phyloP scores from a whole-genome alignment of 1,139 yeast species.

The Yamadazyma epiphylla region DNA sequence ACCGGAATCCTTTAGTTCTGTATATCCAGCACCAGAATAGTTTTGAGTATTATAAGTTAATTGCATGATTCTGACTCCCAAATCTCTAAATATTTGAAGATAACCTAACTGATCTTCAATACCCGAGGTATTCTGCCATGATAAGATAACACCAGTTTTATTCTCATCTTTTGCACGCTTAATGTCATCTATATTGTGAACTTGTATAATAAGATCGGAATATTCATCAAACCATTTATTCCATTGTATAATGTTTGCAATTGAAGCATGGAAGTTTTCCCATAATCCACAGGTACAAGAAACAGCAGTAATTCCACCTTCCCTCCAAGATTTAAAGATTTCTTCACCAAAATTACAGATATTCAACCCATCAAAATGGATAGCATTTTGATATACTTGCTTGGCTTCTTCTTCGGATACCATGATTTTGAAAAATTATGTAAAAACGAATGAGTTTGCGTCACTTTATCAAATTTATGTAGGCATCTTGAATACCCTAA shows the following conservation, averaged over 20 bases:
- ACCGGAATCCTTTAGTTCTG: constrained; percentile 42
- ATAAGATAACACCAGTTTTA: constrained; percentile 12
- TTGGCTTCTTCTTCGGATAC: constrained; percentile 10
- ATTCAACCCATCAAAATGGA: constrained; percentile 12
- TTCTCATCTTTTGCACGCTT: constrained; percentile 8
- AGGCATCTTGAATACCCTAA: too few relatives aligned
- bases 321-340: constrained; percentile 10
- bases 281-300: constrained; percentile 13
- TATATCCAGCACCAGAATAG: constrained; percentile 12
- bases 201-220: constrained; percentile 10
- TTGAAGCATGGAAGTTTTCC: constrained; percentile 12
- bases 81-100: constrained; percentile 11
- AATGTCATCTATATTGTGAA: constrained; percentile 11
- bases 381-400: constrained; percentile 7
- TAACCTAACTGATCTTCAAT: constrained; percentile 14
- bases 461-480: too few relatives aligned
- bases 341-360: constrained; percentile 12
- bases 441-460: too few relatives aligned
- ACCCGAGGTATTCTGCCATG: constrained; percentile 14
- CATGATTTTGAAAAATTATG: too few relatives aligned
- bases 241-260: constrained; percentile 12
- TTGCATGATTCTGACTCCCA: constrained; percentile 13
- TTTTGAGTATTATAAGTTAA: constrained; percentile 13
- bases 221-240: constrained; percentile 13
- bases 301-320: constrained; percentile 12